phyloP scores from a whole-genome alignment of 257 asterid species.

The Solanum clarkiae region DNA sequence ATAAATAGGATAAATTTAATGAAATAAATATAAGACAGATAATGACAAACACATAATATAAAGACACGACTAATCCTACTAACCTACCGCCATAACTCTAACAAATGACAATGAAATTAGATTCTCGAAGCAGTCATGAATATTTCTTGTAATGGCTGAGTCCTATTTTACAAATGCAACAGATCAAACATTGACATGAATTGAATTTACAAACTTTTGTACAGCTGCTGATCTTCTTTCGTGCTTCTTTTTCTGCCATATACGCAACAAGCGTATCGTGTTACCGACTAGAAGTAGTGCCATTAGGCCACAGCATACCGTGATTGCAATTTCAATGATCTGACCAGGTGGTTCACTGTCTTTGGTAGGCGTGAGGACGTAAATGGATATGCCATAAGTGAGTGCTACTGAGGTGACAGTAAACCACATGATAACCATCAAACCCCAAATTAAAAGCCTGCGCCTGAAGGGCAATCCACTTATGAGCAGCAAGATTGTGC shows the following conservation, averaged over 20 bases:
- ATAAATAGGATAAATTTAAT: too few relatives aligned
- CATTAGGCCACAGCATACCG: constrained; percentile 32
- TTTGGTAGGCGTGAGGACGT: constrained; percentile 19
- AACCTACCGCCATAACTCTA: not conserved
- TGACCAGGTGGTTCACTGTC: constrained; percentile 1
- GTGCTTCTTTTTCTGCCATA: constrained; percentile 15
- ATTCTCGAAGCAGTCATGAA: not conserved
- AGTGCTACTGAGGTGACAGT: constrained; percentile 25
- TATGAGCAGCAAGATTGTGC: constrained; percentile 38
- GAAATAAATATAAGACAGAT: too few relatives aligned
- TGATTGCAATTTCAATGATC: constrained; percentile 4
- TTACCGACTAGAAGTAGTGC: constrained; percentile 27
- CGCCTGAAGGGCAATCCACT: constrained; percentile 41
- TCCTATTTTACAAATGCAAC: not conserved
- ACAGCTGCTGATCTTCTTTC: constrained; percentile 5
- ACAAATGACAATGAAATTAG: not conserved
- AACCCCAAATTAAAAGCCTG: constrained; percentile 22
- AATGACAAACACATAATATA: too few relatives aligned
- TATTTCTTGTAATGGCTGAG: not conserved
- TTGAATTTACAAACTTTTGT: not conserved
- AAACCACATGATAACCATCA: constrained; percentile 58
- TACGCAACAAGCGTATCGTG: constrained; percentile 12
- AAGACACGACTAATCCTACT: too few relatives aligned
- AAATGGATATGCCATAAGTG: constrained; percentile 23
- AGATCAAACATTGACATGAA: not conserved